Percentiles rank a stretch among this genome's conserved stretches.
Evolutionary conservation across 441 rosid genomes (phyloP).

Genomic region (Jatropha multifida): DNA sequence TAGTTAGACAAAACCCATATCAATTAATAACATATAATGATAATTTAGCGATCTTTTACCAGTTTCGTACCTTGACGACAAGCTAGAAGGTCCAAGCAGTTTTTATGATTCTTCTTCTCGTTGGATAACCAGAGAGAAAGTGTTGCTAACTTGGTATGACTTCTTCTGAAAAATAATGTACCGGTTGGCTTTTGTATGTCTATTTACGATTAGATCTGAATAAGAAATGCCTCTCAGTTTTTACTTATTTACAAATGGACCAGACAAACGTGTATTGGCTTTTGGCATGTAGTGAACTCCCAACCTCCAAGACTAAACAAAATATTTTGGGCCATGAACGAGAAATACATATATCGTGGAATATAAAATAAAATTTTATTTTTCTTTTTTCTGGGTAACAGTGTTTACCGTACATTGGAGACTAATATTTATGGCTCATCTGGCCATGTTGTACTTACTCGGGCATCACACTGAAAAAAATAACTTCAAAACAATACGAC

Average conservation of each 20-base stretch:
- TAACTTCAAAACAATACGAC: too few relatives aligned
- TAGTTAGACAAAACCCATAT: constrained; percentile 4
- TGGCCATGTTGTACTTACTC: too few relatives aligned
- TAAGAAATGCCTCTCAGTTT: neutral
- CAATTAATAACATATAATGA: neutral
- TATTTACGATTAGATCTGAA: neutral
- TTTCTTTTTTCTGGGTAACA: too few relatives aligned
- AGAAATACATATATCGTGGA: too few relatives aligned
- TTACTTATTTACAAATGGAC: neutral
- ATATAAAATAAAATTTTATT: too few relatives aligned
- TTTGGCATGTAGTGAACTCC: neutral
- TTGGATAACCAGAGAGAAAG: neutral
- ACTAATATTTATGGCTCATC: too few relatives aligned
- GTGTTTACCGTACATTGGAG: too few relatives aligned
- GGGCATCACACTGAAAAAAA: too few relatives aligned
- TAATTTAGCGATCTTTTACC: neutral
- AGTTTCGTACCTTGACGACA: neutral
- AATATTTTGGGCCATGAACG: too few relatives aligned
- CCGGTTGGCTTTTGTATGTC: neutral
- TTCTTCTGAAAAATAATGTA: neutral
- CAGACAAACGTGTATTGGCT: neutral
- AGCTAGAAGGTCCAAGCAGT: neutral
- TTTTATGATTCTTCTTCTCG: neutral
- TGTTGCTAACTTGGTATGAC: neutral
- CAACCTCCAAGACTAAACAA: too few relatives aligned